A percentile compares a stretch with the other conserved stretches of the same genome.
These are phyloP conservation scores for Sclerotinia sclerotiorum DNA, from an alignment of 2,329 filamentous ascomycete genomes.

Conservation along the genomic window DNA sequence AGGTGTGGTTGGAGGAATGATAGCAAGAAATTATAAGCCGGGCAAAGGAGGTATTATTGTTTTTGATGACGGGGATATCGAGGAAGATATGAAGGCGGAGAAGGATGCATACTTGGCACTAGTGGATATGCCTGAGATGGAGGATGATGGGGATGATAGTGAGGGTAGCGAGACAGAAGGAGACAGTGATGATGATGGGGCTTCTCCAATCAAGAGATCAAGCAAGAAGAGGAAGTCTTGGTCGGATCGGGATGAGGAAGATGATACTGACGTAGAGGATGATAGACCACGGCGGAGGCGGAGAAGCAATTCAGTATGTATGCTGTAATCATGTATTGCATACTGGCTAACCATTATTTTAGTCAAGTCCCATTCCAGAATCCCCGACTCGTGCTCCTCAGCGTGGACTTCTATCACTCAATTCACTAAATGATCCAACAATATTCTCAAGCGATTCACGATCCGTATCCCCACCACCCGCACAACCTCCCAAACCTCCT, in stretches of 20 bases:
- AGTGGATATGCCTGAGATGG: slow-evolving; percentile 83
- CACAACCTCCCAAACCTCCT: slow-evolving; percentile 58
- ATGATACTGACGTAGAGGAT: slow-evolving; percentile 65
- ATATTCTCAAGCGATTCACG: slow-evolving; percentile 46
- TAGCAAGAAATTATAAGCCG: slow-evolving; percentile 70
- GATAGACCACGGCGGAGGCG: slow-evolving; percentile 76
- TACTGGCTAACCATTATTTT: slow-evolving; percentile 28
- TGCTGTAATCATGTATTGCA: slow-evolving; percentile 15
- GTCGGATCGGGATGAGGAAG: slow-evolving; percentile 64
- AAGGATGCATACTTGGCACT: slow-evolving; percentile 82
- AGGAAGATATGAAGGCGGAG: slow-evolving; percentile 73
- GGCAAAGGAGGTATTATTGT: slow-evolving; percentile 87
- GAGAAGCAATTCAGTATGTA: slow-evolving; percentile 80
- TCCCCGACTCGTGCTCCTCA: slow-evolving; percentile 62
- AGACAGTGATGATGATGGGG: slow-evolving; percentile 55
- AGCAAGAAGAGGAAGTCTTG: slow-evolving; percentile 77
- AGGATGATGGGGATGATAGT: slow-evolving; percentile 59
- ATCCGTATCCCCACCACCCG: slow-evolving; percentile 52
- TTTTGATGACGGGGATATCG: slow-evolving; percentile 94
- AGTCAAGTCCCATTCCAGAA: slow-evolving; percentile 66
- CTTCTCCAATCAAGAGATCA: slow-evolving; percentile 51
- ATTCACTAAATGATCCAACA: slow-evolving; percentile 51
- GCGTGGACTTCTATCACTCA: slow-evolving; percentile 58
- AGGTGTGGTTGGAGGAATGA: slow-evolving; percentile 72
- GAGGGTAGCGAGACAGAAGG: slow-evolving; percentile 51